Base-by-base conservation (phyloP, 805 yeast genomes). In the Ogataea degrootiae region DNA sequence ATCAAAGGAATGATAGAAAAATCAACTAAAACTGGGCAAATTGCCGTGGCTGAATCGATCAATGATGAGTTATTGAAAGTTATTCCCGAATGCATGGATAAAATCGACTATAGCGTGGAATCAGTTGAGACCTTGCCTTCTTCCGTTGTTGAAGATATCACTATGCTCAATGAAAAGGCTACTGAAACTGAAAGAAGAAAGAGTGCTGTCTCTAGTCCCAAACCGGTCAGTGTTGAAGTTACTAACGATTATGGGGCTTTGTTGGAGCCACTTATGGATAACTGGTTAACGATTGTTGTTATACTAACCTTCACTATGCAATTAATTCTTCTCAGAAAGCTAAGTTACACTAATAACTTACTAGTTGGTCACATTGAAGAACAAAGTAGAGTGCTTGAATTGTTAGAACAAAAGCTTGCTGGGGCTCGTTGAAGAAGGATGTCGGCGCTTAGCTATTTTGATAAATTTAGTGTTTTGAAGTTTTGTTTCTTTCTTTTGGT, bases 1-100 rank as follows among this genome's bases (percentile, higher is more conserved):
- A 79, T 94, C 59, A 91, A 89, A 63, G 77, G 86, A 14, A 82
- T 96, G 46, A 85, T 94, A 52, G 98, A 94, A 61, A 84, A 82
- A 52, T 91, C 91, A 47, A 83, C 96, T 14, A 69, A 74, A 41
- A 79, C 82, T 34, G 99, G 99, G 0, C 97, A 90, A 63, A 71
- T 74, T 41, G 75, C 79, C 5, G 83, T 82, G 3, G 77, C 86
- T 0, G 67, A 59, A 5, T 70, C 68, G 35, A 60, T 82, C 17
- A 54, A 63, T 39, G 50, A 43, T 12, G 65, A 62, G 44, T 41
- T 66, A 34, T 47, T 45, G 22, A 48, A 51, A 21, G 45, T 51
- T 12, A 43, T 62, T 15, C 54, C 60, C 21, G 50, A 53, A 5
- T 37, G 37, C 15, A 39, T 16, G 34, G 15, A 23, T 11, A 17